Base-by-base conservation (phyloP, 305 asterid genomes). In the Euphrasia arctica region DNA sequence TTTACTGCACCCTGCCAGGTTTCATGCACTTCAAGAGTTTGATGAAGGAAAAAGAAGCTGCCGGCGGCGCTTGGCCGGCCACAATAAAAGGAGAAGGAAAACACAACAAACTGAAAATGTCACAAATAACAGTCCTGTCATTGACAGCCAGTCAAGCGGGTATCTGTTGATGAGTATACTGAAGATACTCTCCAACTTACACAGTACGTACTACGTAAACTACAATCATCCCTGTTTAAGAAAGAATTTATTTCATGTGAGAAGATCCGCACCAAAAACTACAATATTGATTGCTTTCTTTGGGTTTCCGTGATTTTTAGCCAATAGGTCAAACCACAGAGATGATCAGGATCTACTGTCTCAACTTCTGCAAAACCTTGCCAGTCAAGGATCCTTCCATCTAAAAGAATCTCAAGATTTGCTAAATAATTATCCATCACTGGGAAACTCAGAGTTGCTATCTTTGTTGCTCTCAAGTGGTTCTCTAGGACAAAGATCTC, bases 21-120 rank as follows among this genome's bases (percentile, higher is more conserved):
- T 84, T 78, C 96, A 89, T 72, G 82, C 81, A 11, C 95, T 89
- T 54, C 92, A 80, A 72, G 95, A 88, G 84, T 88, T 88, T 58
- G 96, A 88, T 70, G 95, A 86, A 74, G 91, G 90, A 43, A 84
- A 86, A 68, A 72, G 95, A 77, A 84, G 95, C 74, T 88, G 96
- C 31, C 85, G 91, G 12, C 73, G 91, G 49, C 91, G 96, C 11
- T 67, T 88, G 78, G 95, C 95, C 8, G 95, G 95, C 67, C 96
- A 86, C 73, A 89, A 89, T 72, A 86, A 84, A 68, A 82, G 96
- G 83, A 86, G 96, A 77, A 84, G 96, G 72, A 89, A 89, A 78
- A 77, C 90, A 58, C 95, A 82, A 73, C 59, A 54, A 54, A 63
- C 85, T 41, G 87, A 81, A 47, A 75, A 72, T 72, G 75, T 65